Evolutionary conservation across 306 rosid species (phyloP), one percentile per base, ranked within the genome.

Genomic region (Trifolium fragiferum): DNA sequence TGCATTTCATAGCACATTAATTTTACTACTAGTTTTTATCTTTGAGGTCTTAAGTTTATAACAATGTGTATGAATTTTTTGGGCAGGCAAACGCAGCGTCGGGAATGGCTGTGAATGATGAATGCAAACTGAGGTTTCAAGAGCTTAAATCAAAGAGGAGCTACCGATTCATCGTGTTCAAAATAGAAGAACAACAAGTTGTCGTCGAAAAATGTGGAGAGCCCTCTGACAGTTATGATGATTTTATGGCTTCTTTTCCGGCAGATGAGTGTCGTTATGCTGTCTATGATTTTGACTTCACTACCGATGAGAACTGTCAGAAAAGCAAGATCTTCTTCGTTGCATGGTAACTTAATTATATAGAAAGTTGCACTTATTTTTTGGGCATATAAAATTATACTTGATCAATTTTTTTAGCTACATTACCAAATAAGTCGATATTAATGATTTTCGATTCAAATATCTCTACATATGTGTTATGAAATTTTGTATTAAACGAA

Each of bases 251-350:
- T 72, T 78, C 88, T 78, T 87, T 92, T 27, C 97, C 97, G 2
- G 61, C 82, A 9, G 35, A 89, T 55, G 97, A 92, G 69, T 92
- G 97, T 77, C 97, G 97, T 18, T 92, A 92, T 68, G 96, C 93
- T 0, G 93, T 92, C 43, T 92, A 78, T 73, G 97, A 92, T 78
- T 89, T 85, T 32, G 82, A 92, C 73, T 92, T 86, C 93, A 92
- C 46, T 21, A 92, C 97, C 10, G 63, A 20, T 2, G 97, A 92
- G 84, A 92, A 92, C 73, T 86, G 90, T 82, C 93, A 92, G 77
- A 92, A 86, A 76, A 92, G 97, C 97, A 92, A 92, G 89, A 92
- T 92, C 76, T 86, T 82, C 93, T 92, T 92, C 73, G n/a, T 86
- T 57, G 96, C 97, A 16, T 92, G 97, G 97, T 92, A 82, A 25